Evolutionary conservation across 805 yeast species (phyloP), one percentile per base, ranked within the genome.

Genomic region (Starmera pachycereana): DNA sequence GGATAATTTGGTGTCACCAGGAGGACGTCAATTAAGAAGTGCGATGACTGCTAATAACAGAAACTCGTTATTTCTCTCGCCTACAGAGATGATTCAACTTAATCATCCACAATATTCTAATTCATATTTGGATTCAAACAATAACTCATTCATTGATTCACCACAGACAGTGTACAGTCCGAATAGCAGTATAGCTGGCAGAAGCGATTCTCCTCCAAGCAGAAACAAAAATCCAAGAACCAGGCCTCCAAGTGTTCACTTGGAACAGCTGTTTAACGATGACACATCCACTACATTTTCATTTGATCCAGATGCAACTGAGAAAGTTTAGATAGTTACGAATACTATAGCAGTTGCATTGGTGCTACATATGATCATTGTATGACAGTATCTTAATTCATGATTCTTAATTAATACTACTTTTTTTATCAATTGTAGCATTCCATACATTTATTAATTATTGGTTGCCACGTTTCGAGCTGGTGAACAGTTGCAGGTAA

Each of bases 11-110:
- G 36, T 18, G 2, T 16, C 46, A 12, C 46, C 40, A 22, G 40
- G 37, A 8, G 57, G 60, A 5, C 45, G 53, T 48, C 40, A 50
- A 8, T 55, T 49, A 37, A 47, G 53, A 45, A 48, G 43, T 27
- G 54, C 60, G 1, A 28, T 50, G 6, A 37, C 32, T 16, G 36
- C 35, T 44, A 36, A 46, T 41, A 41, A 51, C 3, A 52, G 76
- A 44, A 56, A 58, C 10, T 71, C 77, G 5, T 60, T 74, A 70
- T 72, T 71, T 43, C 61, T 74, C 14, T 71, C 77, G 22, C 80
- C 80, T 3, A 71, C 74, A 4, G 64, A 65, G 44, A 60, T 69
- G 41, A 46, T 68, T 33, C 56, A 53, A 36, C 40, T 45, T 35
- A 49, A 49, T 22, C 27, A 22, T 22, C 27, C 27, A 22, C 7